phyloP scores from a whole-genome alignment of 148 eudicot species.

The Linanthus parryae region DNA sequence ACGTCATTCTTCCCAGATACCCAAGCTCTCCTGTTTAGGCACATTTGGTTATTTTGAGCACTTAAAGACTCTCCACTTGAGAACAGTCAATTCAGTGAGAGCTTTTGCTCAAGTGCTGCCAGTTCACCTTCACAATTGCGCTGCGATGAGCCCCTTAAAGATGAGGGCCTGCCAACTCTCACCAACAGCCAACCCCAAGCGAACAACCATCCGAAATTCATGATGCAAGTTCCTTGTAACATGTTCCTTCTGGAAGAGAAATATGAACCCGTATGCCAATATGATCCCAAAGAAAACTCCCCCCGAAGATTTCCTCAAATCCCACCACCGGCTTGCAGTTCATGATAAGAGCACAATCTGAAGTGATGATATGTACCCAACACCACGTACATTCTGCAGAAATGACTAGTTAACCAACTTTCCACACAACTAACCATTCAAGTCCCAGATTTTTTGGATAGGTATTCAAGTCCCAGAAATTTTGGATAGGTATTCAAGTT shows the following conservation, averaged over 20 bases:
- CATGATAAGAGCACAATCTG: no score
- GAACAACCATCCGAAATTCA: slow-evolving; percentile 1
- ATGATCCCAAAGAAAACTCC: background rate
- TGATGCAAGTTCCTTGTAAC: slow-evolving; percentile 2
- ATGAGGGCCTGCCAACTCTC: background rate
- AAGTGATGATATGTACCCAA: no score
- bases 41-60: background rate
- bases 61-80: background rate
- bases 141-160: background rate
- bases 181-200: background rate
- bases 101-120: background rate
- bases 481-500: no score
- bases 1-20: background rate
- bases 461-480: no score
- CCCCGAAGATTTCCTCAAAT: no score
- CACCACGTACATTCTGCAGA: no score
- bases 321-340: no score
- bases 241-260: slow-evolving; percentile 6
- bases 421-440: no score
- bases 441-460: no score
- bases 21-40: background rate
- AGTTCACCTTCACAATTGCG: background rate
- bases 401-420: no score
- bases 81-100: background rate
- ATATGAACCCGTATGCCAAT: slow-evolving; percentile 1